phyloP scores from a whole-genome alignment of 2,329 filamentous ascomycete genomes.

The Dactylellina haptotyla region DNA sequence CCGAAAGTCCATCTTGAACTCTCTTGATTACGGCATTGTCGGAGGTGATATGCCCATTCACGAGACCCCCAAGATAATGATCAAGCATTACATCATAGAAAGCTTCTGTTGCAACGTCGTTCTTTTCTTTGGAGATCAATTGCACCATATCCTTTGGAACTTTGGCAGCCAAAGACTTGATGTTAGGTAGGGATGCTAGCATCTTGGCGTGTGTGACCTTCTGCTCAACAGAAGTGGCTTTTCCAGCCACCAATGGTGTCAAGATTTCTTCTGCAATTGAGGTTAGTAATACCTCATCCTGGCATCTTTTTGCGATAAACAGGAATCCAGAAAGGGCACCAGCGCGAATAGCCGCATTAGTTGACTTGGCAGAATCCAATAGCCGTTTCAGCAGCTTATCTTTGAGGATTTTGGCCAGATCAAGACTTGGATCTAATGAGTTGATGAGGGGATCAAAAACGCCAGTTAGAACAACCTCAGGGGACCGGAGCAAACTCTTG shows the following conservation, averaged over 20 bases:
- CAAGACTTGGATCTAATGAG: conserved; percentile 75
- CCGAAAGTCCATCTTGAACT: conserved; percentile 81
- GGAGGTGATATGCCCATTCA: conserved; percentile 68
- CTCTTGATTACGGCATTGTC: conserved; percentile 75
- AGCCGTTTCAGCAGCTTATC: conserved; percentile 83
- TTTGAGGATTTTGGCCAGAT: conserved; percentile 79
- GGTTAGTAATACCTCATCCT: conserved; percentile 67
- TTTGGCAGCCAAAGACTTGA: conserved; percentile 71
- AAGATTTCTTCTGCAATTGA: conserved; percentile 82
- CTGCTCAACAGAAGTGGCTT: conserved; percentile 85
- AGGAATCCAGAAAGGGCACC: conserved; percentile 80
- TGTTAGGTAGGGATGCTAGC: conserved; percentile 71
- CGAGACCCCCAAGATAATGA: conserved; percentile 72
- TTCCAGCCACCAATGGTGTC: conserved; percentile 80
- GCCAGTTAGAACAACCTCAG: conserved; percentile 85
- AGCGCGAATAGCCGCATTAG: conserved; percentile 78
- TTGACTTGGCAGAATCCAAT: conserved; percentile 90
- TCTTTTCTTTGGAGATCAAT: conserved; percentile 83
- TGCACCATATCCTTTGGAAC: conserved; percentile 74
- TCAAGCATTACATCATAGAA: conserved; percentile 77
- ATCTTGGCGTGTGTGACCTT: conserved; percentile 84
- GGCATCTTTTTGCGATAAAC: conserved; percentile 72
- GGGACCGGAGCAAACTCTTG: conserved; percentile 86
- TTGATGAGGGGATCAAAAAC: conserved; percentile 78
- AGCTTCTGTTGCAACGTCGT: conserved; percentile 80